Evolutionary conservation across 2,329 filamentous ascomycete species (phyloP).

Genomic region (Aureobasidium leucospermi): DNA sequence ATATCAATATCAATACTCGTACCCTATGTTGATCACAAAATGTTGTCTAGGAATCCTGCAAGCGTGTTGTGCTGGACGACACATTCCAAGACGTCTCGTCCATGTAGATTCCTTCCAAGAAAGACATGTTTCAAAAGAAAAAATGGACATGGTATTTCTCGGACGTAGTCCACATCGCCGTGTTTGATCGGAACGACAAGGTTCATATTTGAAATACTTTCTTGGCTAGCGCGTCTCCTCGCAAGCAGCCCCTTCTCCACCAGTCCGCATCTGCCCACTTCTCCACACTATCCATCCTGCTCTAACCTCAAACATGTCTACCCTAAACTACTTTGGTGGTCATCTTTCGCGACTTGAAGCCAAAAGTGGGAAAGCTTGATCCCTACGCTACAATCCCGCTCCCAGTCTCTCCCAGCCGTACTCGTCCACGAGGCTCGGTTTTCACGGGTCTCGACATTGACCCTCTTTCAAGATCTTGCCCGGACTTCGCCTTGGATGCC

Average conservation of each 20-base stretch:
- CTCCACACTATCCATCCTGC: background rate
- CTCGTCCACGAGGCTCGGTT: background rate
- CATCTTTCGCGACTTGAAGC: background rate
- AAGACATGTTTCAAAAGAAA: constrained; percentile 13
- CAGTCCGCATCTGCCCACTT: constrained; percentile 8
- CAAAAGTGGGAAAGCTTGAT: background rate
- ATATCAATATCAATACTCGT: background rate
- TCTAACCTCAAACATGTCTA: background rate
- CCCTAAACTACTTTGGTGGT: background rate
- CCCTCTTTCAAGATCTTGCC: background rate
- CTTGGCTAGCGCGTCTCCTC: constrained; percentile 2
- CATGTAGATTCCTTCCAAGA: background rate
- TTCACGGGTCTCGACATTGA: background rate
- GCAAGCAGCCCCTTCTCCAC: background rate
- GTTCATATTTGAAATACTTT: constrained; percentile 13
- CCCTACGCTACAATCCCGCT: background rate
- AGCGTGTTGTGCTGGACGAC: background rate
- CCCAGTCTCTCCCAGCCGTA: background rate
- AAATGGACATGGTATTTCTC: background rate
- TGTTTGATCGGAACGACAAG: background rate
- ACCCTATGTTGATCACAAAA: background rate
- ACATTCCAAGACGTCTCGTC: constrained; percentile 9
- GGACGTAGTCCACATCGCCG: background rate
- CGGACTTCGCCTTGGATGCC: constrained; percentile 1
- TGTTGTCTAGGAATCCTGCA: constrained; percentile 1